These are phyloP conservation scores for Diaporthe nobilis DNA, from an alignment of 2,329 filamentous ascomycete genomes.

Conservation along the genomic window DNA sequence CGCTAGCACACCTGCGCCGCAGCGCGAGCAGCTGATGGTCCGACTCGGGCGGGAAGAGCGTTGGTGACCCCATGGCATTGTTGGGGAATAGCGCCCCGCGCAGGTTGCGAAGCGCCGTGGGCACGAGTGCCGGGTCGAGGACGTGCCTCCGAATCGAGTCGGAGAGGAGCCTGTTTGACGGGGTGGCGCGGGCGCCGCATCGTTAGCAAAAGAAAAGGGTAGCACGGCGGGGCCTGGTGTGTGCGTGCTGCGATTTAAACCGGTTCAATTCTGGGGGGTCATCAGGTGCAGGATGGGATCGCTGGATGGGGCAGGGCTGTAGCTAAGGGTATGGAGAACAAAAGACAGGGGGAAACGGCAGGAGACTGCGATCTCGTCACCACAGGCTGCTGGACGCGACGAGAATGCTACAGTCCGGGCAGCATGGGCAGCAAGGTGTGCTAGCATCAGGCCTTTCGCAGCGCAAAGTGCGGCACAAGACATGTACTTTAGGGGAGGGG, in stretches of 20 bases:
- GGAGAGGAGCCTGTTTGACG: constrained; percentile 67
- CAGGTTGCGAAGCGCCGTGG: constrained; percentile 77
- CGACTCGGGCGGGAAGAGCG: constrained; percentile 71
- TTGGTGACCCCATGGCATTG: constrained; percentile 79
- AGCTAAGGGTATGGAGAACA: constrained; percentile 14
- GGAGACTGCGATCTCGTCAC: constrained; percentile 35
- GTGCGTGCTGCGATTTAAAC: neutral
- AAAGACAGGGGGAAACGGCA: constrained; percentile 28
- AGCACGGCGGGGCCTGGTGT: neutral
- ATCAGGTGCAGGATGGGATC: constrained; percentile 5
- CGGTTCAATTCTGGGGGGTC: neutral
- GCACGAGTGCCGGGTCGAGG: constrained; percentile 75
- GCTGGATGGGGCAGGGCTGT: neutral
- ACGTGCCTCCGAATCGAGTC: constrained; percentile 69
- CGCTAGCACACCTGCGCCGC: constrained; percentile 76
- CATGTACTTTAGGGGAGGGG: constrained; percentile 20
- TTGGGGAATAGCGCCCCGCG: constrained; percentile 89
- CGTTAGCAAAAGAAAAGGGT: constrained; percentile 1
- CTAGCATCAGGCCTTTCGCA: constrained; percentile 40
- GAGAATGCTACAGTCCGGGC: constrained; percentile 35
- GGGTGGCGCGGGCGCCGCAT: constrained; percentile 12
- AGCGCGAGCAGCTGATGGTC: constrained; percentile 73
- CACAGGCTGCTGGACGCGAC: constrained; percentile 47
- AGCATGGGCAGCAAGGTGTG: neutral
- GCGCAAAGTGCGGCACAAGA: constrained; percentile 47